Conservation (phyloP, 2,329 filamentous ascomycete genomes). For the Thelonectria discophora region DNA sequence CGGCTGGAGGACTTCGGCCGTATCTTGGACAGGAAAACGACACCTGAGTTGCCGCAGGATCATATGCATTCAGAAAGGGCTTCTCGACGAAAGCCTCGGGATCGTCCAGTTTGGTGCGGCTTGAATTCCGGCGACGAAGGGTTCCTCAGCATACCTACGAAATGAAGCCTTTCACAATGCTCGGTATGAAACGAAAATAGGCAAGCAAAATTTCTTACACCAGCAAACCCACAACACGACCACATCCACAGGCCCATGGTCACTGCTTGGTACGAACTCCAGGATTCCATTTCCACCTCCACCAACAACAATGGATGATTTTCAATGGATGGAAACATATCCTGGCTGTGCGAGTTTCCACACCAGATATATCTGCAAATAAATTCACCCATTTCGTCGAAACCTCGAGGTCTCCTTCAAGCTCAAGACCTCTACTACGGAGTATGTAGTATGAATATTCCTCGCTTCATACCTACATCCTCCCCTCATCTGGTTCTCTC, state of each 20-base stretch:
- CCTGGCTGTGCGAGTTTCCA: not conserved
- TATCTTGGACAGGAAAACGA: conserved; percentile 4
- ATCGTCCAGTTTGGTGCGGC: conserved; percentile 1
- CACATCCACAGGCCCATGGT: conserved; percentile 12
- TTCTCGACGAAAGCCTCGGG: conserved; percentile 4
- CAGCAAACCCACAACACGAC: not conserved
- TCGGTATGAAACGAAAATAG: not conserved
- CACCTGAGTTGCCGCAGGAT: not conserved
- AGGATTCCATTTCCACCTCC: conserved; percentile 13
- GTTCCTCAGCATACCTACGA: not conserved
- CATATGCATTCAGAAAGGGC: not conserved
- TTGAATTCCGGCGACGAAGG: conserved; percentile 9
- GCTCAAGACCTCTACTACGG: not conserved
- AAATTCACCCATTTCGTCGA: not conserved
- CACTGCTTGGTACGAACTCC: conserved; percentile 6
- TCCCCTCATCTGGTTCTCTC: not conserved
- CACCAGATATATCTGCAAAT: not conserved
- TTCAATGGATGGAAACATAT: conserved; percentile 14
- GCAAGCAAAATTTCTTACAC: conserved; percentile 5
- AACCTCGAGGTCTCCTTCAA: not conserved
- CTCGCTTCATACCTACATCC: not conserved
- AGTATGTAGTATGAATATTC: too few relatives aligned
- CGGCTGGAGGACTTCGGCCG: conserved; percentile 27
- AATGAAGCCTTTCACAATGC: conserved; percentile 7
- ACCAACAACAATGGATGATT: conserved; percentile 19